Evolutionary conservation across 2,329 filamentous ascomycete genomes (phyloP), one percentile per base, ranked within the genome.

Genomic region (Fusarium solani-melongenae): DNA sequence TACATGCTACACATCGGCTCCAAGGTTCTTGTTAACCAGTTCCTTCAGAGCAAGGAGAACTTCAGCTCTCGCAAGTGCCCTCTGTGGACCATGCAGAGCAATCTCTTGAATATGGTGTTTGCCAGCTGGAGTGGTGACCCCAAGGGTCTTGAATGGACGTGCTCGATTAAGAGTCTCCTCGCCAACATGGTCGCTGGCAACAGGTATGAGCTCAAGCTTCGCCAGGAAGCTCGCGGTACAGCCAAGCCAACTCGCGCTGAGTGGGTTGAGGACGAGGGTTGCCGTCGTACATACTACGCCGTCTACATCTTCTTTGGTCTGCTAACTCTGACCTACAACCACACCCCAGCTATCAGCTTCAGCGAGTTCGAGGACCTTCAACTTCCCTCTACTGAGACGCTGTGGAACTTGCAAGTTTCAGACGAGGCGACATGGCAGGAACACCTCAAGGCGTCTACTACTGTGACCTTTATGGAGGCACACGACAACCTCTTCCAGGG

Each of bases 111-210:
- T 87, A 98, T 98, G 96, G 92, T 98, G 75, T 98, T 99, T 82
- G 95, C 96, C 64, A 98, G 95, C 87, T 99, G 96, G 96, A 98
- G 96, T 82, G 96, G 96, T 78, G 96, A 98, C 80, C 93, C 96
- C 38, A 98, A 98, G 84, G 96, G 96, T 39, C 88, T 99, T 4
- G 96, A 99, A 83, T 99, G 96, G 96, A 95, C 96, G 38, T 98
- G 96, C 83, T 98, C 96, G 2, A 98, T 99, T 84, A 98, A 98
- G 89, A 97, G 95, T 86, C 88, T 98, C 41, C 90, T 99, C 58
- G 96, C 96, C 75, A 98, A 98, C 84, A 98, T 99, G 96, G 96
- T 99, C 66, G 94, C 96, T 67, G 96, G 96, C 68, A 98, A 98
- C 81, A 92, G 95, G 59, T 98, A 98, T 82, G 96, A 99, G 84